Percentiles rank a stretch among this genome's conserved stretches.
Conservation (phyloP, 129 eudicot genomes). For the Sambucus nigra region DNA sequence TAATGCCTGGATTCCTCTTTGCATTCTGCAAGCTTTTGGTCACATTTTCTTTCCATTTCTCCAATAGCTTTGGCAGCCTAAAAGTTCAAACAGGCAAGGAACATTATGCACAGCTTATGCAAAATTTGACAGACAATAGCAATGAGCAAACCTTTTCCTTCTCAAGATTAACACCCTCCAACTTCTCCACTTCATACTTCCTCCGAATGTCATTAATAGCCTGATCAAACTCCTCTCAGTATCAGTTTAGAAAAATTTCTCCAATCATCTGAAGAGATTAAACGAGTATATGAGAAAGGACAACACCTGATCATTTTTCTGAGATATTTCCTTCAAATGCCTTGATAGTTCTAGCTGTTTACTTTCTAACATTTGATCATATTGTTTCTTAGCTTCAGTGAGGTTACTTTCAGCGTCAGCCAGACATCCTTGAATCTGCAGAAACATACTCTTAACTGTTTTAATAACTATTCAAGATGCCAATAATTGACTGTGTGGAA, state of each 20-base stretch:
- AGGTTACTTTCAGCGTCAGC: conserved; percentile 58
- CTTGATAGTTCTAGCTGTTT: conserved; percentile 85
- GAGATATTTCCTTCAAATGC: conserved; percentile 90
- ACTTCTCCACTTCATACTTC: conserved; percentile 85
- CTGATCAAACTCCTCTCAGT: conserved; percentile 27
- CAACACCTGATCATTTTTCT: conserved; percentile 78
- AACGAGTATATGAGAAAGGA: conserved; percentile 11
- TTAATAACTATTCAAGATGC: conserved; percentile 9
- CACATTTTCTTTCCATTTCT: conserved; percentile 58
- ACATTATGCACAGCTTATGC: background rate
- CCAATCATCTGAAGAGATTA: conserved; percentile 6
- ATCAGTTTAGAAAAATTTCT: conserved; percentile 12
- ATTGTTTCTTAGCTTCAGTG: conserved; percentile 69
- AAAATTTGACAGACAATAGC: background rate
- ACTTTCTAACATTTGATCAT: conserved; percentile 67
- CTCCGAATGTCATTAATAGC: conserved; percentile 81
- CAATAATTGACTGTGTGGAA: background rate
- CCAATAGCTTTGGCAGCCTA: conserved; percentile 59
- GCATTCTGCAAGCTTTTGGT: conserved; percentile 50
- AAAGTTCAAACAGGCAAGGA: conserved; percentile 11
- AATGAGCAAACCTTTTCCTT: conserved; percentile 65
- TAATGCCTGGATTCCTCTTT: conserved; percentile 61
- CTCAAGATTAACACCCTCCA: conserved; percentile 58
- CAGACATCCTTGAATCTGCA: conserved; percentile 54
- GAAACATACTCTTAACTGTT: background rate